phyloP scores from a whole-genome alignment of 441 rosid genomes.

The Erysimum cheiri region DNA sequence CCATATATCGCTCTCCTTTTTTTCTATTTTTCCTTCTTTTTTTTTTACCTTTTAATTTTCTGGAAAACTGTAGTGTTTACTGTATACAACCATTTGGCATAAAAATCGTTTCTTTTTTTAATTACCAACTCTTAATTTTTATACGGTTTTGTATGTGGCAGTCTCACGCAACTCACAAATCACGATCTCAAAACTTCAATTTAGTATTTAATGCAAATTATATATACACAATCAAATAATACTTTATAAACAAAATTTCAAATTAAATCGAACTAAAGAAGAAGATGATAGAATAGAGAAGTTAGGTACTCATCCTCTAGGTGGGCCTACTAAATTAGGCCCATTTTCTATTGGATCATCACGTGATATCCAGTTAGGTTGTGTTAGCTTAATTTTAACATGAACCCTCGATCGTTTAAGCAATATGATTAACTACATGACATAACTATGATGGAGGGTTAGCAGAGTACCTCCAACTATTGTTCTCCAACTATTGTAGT shows the following conservation, averaged over 20 bases:
- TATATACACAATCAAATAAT: slow-evolving; percentile 1
- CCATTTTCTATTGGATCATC: slow-evolving; percentile 30
- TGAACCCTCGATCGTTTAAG: no score
- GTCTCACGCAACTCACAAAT: slow-evolving; percentile 23
- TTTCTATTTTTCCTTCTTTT: slow-evolving; percentile 1
- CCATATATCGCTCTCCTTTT: slow-evolving; percentile 13
- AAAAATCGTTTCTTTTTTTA: slow-evolving; percentile 5
- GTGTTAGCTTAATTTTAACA: no score
- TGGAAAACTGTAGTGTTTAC: slow-evolving; percentile 25
- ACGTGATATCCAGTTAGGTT: slow-evolving; percentile 23
- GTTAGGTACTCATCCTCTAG: slow-evolving; percentile 22
- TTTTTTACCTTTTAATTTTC: slow-evolving; percentile 17
- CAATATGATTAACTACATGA: no score
- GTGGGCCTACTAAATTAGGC: slow-evolving; percentile 30
- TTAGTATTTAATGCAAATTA: background rate
- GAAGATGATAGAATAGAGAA: background rate
- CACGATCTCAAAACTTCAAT: slow-evolving; percentile 1
- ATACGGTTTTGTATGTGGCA: background rate
- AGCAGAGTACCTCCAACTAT: no score
- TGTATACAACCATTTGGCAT: slow-evolving; percentile 8
- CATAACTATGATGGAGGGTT: no score
- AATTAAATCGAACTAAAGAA: background rate
- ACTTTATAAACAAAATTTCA: background rate
- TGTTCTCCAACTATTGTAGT: no score
- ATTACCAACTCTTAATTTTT: background rate